Percentiles rank a stretch among this genome's conserved stretches.
Conservation (phyloP, 1,139 yeast species). For the Trichomonascaceae sp. region DNA sequence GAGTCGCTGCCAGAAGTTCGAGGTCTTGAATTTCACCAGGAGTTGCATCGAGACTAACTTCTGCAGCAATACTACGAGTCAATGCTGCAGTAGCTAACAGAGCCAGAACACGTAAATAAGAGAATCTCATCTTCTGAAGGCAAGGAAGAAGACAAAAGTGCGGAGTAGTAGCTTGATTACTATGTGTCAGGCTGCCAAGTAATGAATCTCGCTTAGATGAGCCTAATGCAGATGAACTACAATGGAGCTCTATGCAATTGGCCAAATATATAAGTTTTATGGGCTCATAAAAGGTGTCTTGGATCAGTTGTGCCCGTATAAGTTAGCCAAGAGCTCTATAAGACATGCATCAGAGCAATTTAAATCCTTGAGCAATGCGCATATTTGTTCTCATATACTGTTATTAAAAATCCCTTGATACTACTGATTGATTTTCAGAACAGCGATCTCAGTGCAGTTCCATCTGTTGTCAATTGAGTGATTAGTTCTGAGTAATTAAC, state of each 20-base stretch:
- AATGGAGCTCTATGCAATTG: background rate
- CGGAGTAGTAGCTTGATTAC: background rate
- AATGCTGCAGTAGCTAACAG: background rate
- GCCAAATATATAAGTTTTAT: background rate
- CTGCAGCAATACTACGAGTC: slow-evolving; percentile 19
- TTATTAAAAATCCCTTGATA: too few relatives aligned
- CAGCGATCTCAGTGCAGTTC: background rate
- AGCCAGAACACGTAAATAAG: background rate
- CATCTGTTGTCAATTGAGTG: too few relatives aligned
- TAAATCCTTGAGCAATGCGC: background rate
- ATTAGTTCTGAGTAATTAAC: background rate
- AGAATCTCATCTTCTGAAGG: background rate
- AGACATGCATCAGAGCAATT: background rate
- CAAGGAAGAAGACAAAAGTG: background rate
- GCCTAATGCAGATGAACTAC: background rate
- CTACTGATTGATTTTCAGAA: too few relatives aligned
- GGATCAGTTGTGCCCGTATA: background rate
- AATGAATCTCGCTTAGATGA: background rate
- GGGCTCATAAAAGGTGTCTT: background rate
- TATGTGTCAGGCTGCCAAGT: background rate
- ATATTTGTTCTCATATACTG: too few relatives aligned
- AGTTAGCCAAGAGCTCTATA: background rate
- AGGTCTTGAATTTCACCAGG: background rate
- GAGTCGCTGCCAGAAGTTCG: background rate
- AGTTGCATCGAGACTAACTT: slow-evolving; percentile 38